phyloP scores from a whole-genome alignment of 2,329 filamentous ascomycete genomes.

The Monosporascus cannonballus region DNA sequence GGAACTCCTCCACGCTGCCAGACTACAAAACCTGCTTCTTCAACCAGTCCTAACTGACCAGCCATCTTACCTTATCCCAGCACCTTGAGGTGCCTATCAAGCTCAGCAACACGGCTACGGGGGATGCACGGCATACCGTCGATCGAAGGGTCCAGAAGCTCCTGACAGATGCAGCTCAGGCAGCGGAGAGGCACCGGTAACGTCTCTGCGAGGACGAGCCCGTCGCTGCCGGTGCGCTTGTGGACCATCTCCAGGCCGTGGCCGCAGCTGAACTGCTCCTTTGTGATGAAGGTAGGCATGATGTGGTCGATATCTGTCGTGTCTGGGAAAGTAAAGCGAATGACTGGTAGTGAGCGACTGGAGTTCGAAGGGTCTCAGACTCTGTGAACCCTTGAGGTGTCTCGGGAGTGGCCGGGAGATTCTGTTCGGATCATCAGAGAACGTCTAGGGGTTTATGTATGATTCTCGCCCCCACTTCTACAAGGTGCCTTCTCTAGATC shows the following conservation, averaged over 20 bases:
- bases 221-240: constrained; percentile 2
- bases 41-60: background rate
- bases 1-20: background rate
- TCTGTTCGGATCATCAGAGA: too few relatives aligned
- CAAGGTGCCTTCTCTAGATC: background rate
- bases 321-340: background rate
- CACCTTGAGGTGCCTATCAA: constrained; percentile 1
- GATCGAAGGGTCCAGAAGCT: background rate
- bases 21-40: background rate
- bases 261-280: constrained; percentile 10
- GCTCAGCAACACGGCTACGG: background rate
- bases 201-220: constrained; percentile 1
- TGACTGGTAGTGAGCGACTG: background rate
- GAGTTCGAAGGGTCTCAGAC: background rate
- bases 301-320: background rate
- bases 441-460: background rate
- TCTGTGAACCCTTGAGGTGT: background rate
- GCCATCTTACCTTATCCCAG: background rate
- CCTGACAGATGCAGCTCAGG: constrained; percentile 7
- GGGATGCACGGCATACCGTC: background rate
- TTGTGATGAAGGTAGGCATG: constrained; percentile 12
- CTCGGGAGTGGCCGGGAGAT: background rate
- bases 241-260: constrained; percentile 5
- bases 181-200: constrained; percentile 6
- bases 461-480: background rate